These are phyloP conservation scores for Pseudonitzschia pungens DNA, from an alignment of 108 stramenopile species.

Conservation along the genomic window DNA sequence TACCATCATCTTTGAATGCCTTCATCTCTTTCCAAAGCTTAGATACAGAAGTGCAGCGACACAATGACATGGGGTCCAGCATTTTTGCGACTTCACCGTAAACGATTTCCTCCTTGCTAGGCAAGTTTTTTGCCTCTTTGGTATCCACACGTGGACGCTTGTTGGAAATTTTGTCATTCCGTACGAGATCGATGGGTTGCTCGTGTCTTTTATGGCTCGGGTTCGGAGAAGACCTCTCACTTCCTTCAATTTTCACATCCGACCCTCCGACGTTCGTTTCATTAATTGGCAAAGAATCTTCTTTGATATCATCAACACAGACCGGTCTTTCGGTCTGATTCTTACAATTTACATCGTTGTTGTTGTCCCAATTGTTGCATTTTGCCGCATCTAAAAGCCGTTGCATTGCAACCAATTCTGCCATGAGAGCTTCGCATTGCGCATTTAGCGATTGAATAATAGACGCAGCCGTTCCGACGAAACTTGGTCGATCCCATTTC, in stretches of 20 bases:
- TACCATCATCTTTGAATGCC: conserved; percentile 45
- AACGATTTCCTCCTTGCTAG: conserved; percentile 17
- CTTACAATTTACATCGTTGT: not conserved
- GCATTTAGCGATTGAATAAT: conserved; percentile 69
- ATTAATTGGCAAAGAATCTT: not conserved
- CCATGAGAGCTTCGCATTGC: conserved; percentile 78
- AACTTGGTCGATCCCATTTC: conserved; percentile 84
- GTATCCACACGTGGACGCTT: conserved; percentile 16
- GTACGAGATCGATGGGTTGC: not conserved
- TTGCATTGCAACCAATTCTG: conserved; percentile 57
- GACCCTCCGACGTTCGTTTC: not conserved
- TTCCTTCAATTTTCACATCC: not conserved
- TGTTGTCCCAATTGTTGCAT: not conserved
- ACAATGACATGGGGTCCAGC: conserved; percentile 63
- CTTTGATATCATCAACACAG: not conserved
- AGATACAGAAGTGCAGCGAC: conserved; percentile 46
- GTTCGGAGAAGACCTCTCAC: not conserved
- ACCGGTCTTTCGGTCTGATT: conserved; percentile 5
- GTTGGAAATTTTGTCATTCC: conserved; percentile 2
- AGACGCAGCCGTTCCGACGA: conserved; percentile 79
- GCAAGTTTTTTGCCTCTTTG: not conserved
- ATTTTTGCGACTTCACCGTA: conserved; percentile 25
- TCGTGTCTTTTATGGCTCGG: conserved; percentile 13
- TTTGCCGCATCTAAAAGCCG: conserved; percentile 14
- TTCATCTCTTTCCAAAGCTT: conserved; percentile 44